Percentiles rank a stretch among this genome's conserved stretches.
These are phyloP conservation scores for Boletus edulis DNA, from an alignment of 768 basidiomycete genomes.

Conservation along the genomic window DNA sequence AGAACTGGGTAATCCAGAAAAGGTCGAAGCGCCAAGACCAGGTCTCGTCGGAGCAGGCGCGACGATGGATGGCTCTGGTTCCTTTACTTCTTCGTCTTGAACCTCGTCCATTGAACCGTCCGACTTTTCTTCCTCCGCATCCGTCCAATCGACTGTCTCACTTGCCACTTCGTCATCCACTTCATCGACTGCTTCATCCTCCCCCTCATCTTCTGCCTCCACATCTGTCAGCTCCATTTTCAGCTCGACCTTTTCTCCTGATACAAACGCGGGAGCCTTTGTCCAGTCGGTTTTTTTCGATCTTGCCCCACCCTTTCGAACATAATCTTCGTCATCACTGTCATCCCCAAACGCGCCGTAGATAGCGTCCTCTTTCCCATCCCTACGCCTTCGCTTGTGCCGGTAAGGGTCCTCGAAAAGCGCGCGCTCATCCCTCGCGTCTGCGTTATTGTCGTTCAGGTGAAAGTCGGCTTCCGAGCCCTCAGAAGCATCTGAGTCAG, in stretches of 20 bases:
- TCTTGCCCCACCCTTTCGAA: slow-evolving; percentile 22
- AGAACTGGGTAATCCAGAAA: slow-evolving; percentile 33
- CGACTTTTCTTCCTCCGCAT: slow-evolving; percentile 33
- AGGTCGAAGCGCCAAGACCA: slow-evolving; percentile 26
- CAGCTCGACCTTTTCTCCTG: slow-evolving; percentile 44
- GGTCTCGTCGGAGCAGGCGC: slow-evolving; percentile 18
- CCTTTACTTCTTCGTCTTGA: slow-evolving; percentile 36
- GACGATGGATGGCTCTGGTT: slow-evolving; percentile 29
- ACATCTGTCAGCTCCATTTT: slow-evolving; percentile 43
- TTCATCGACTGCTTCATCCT: slow-evolving; percentile 35
- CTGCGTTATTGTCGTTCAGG: slow-evolving; percentile 51
- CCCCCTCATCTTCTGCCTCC: slow-evolving; percentile 34
- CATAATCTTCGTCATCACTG: slow-evolving; percentile 58
- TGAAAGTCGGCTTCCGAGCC: slow-evolving; percentile 54
- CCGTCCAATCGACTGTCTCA: slow-evolving; percentile 34
- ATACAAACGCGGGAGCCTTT: slow-evolving; percentile 74
- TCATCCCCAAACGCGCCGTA: slow-evolving; percentile 76
- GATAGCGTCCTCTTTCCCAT: slow-evolving; percentile 68
- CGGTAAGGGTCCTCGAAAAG: slow-evolving; percentile 78
- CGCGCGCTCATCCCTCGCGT: slow-evolving; percentile 68
- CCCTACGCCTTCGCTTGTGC: slow-evolving; percentile 61
- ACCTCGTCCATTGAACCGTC: slow-evolving; percentile 33
- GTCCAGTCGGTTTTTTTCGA: slow-evolving; percentile 62
- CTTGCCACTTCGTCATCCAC: slow-evolving; percentile 37
- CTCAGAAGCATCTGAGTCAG: slow-evolving; percentile 69